phyloP scores from a whole-genome alignment of 805 yeast species.

The Barnettozyma populi region DNA sequence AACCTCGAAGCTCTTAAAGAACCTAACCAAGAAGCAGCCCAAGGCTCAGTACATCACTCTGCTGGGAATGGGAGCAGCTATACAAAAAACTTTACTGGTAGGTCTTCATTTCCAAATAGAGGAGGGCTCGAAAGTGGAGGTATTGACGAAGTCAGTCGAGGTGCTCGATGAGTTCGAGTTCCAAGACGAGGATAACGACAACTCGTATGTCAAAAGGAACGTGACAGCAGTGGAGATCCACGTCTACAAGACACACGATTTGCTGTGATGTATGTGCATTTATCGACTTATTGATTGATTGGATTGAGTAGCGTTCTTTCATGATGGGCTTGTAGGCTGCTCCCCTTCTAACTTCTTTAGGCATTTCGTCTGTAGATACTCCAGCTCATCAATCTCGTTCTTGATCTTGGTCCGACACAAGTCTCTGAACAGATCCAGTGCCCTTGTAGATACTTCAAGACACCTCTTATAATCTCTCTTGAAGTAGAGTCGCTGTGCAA shows the following conservation, averaged over 20 bases:
- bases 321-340: not conserved
- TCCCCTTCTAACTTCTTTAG: conserved; percentile 19
- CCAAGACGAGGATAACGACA: conserved; percentile 29
- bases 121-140: conserved; percentile 46
- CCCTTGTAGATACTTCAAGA: conserved; percentile 35
- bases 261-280: not conserved
- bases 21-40: conserved; percentile 40
- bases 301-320: not conserved
- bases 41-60: conserved; percentile 44
- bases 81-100: conserved; percentile 55
- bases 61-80: conserved; percentile 73
- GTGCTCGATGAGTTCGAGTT: conserved; percentile 65
- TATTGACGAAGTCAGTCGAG: conserved; percentile 57
- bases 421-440: conserved; percentile 31
- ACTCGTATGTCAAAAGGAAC: conserved; percentile 30
- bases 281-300: too few relatives aligned
- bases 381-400: conserved; percentile 47
- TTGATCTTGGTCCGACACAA: conserved; percentile 38
- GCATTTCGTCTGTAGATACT: conserved; percentile 39
- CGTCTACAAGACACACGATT: conserved; percentile 23
- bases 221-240: conserved; percentile 40
- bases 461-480: conserved; percentile 47
- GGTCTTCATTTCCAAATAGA: conserved; percentile 54
- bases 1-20: conserved; percentile 45
- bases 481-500: conserved; percentile 61